These are phyloP conservation scores for Hymenoscyphus fructigenus DNA, from an alignment of 2,329 filamentous ascomycete species.

Conservation along the genomic window DNA sequence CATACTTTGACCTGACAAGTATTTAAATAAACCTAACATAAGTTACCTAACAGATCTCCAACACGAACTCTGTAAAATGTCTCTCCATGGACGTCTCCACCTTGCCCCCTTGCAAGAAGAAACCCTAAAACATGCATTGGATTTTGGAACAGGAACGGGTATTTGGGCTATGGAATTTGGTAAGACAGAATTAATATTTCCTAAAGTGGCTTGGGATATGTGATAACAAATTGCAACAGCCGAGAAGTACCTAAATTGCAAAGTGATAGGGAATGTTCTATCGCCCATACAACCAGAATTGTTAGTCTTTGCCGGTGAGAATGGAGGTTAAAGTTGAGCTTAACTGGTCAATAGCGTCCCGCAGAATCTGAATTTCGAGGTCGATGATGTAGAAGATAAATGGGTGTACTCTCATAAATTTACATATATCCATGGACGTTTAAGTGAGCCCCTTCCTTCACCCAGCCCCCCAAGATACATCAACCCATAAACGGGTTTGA, in stretches of 20 bases:
- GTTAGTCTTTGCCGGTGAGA: background rate
- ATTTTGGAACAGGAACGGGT: conserved; percentile 36
- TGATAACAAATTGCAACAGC: background rate
- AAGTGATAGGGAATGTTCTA: conserved; percentile 15
- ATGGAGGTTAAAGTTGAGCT: no score
- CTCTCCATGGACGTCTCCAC: conserved; percentile 18
- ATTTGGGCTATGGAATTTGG: conserved; percentile 26
- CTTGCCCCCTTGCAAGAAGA: conserved; percentile 13
- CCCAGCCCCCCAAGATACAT: background rate
- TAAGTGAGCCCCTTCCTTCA: conserved; percentile 14
- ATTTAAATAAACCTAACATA: no score
- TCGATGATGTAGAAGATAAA: conserved; percentile 50
- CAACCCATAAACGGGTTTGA: background rate
- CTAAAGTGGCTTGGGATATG: background rate
- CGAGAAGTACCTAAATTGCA: conserved; percentile 10
- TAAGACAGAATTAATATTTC: background rate
- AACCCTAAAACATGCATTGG: conserved; percentile 25
- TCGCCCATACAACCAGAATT: conserved; percentile 18
- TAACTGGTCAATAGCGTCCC: conserved; percentile 32
- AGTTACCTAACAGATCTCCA: conserved; percentile 7
- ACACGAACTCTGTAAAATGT: conserved; percentile 19
- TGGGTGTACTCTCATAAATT: conserved; percentile 16
- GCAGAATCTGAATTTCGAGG: conserved; percentile 50
- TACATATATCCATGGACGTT: conserved; percentile 19
- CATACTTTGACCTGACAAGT: no score